Evolutionary conservation across 2,329 filamentous ascomycete species (phyloP).

Genomic region (Phaeosphaeriaceae sp.): DNA sequence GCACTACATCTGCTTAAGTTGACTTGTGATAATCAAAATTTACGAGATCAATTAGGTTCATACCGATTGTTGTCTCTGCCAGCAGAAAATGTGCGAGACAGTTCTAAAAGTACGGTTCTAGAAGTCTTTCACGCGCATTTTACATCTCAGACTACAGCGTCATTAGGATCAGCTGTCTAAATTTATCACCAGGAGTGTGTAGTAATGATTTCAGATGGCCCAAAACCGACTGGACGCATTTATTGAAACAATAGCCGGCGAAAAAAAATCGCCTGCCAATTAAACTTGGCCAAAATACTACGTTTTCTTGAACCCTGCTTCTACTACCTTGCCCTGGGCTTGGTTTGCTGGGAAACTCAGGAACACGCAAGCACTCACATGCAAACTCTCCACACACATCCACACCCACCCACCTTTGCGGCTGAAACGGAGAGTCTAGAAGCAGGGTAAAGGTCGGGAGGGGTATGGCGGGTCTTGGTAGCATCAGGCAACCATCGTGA

Average conservation of each 20-base stretch:
- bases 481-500: slow-evolving; percentile 5
- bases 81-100: no score
- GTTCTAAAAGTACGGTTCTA: no score
- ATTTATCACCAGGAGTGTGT: not conserved
- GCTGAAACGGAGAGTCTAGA: slow-evolving; percentile 10
- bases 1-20: not conserved
- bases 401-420: not conserved
- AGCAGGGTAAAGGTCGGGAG: slow-evolving; percentile 10
- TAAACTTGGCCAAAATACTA: no score
- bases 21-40: no score
- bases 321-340: no score
- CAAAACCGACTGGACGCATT: not conserved
- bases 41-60: not conserved
- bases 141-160: no score
- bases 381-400: not conserved
- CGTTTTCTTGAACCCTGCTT: no score
- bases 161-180: no score
- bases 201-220: not conserved
- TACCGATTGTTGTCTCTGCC: not conserved
- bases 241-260: not conserved
- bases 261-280: not conserved
- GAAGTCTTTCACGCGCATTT: no score
- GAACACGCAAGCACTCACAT: slow-evolving; percentile 11
- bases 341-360: not conserved
- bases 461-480: slow-evolving; percentile 4